Evolutionary conservation across 306 rosid species (phyloP).

Genomic region (Coriaria nepalensis): DNA sequence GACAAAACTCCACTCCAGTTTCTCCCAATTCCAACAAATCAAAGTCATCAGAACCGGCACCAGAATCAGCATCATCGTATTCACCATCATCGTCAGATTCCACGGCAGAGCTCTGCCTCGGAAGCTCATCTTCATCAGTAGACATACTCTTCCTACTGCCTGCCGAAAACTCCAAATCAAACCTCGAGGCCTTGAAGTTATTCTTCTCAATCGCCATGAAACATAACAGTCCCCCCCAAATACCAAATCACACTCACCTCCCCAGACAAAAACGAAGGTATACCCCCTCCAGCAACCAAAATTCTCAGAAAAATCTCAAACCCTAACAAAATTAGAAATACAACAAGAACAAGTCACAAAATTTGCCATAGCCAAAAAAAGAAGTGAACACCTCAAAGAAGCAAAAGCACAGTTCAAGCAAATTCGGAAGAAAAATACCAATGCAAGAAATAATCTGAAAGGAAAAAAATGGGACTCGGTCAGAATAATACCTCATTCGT

Average conservation of each 20-base stretch:
- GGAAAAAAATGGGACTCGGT: slow-evolving; percentile 2
- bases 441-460: not conserved
- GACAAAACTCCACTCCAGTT: slow-evolving; percentile 90
- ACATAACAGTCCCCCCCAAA: slow-evolving; percentile 18
- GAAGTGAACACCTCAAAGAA: not conserved
- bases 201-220: slow-evolving; percentile 97
- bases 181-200: slow-evolving; percentile 68
- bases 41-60: slow-evolving; percentile 98
- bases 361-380: not conserved
- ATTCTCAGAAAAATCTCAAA: slow-evolving; percentile 10
- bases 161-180: slow-evolving; percentile 76
- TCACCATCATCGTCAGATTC: slow-evolving; percentile 93
- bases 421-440: not conserved
- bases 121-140: slow-evolving; percentile 82
- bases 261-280: slow-evolving; percentile 5
- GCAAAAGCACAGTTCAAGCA: not conserved
- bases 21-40: slow-evolving; percentile 95
- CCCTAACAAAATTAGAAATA: slow-evolving; percentile 10
- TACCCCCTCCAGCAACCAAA: slow-evolving; percentile 7
- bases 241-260: slow-evolving; percentile 13
- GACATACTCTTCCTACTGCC: slow-evolving; percentile 75
- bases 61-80: slow-evolving; percentile 90
- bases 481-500: slow-evolving; percentile 36
- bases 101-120: slow-evolving; percentile 42
- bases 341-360: slow-evolving; percentile 6